Evolutionary conservation across 331 rosid genomes (phyloP), one percentile per base, ranked within the genome.

Genomic region (Erythrophleum ivorense): DNA sequence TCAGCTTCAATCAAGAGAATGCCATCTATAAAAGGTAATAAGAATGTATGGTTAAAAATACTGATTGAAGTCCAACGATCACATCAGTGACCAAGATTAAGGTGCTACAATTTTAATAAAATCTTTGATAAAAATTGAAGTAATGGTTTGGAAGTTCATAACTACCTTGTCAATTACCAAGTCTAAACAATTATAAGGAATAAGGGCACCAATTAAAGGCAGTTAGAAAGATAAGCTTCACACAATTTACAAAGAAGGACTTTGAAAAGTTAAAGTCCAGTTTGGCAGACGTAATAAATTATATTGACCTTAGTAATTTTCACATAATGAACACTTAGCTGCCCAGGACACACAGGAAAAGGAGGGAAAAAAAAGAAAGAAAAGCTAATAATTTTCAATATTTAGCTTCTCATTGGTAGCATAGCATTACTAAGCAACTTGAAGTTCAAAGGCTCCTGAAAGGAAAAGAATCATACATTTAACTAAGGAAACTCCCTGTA

Each of bases 1-100:
- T 96, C 98, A 34, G 86, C 99, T 88, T 96, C 99, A 81, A 94
- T 89, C 90, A 96, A 81, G 87, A 92, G 84, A 71, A 83, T 79
- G 53, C 99, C 99, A 92, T 88, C 99, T 96, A 88, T 67, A 43
- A 41, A 70, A 81, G 33, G 50, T 36, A 78, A 82, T 19, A 79
- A 66, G 75, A 81, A 77, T 65, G 58, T 50, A 64, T 46, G n/a
- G 53, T 73, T 46, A 80, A 38, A 72, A 24, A 81, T 76, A 81
- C 10, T 78, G 48, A 73, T 48, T 16, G 40, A 38, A 12, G 33
- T 75, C 53, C 63, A 81, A 34, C 34, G 18, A 60, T 31, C 48
- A 83, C 33, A 36, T 3, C 1, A 66, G 43, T 7, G 57, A 80
- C 15, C 71, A 59, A 66, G 6, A 58, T 57, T 36, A 52, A 66